Percentiles rank a stretch among this genome's conserved stretches.
Conservation (phyloP, 345 rosid species). For the Brassica napus region Da-Ae NC_063438.1:22815501-22816000, state of each 20-base stretch:
- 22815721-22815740: slow-evolving; percentile 74
- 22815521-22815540: not conserved
- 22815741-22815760: slow-evolving; percentile 82
- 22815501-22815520: not conserved
- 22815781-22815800: slow-evolving; percentile 88
- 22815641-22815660: slow-evolving; percentile 82
- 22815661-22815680: slow-evolving; percentile 72
- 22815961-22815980: not conserved
- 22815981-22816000: not conserved
- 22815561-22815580: slow-evolving; percentile 15
- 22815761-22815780: slow-evolving; percentile 77
- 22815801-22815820: slow-evolving; percentile 83
- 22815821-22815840: slow-evolving; percentile 63
- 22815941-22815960: too few species aligned
- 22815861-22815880: slow-evolving; percentile 79
- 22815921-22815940: slow-evolving; percentile 44
- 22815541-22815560: not conserved
- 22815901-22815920: slow-evolving; percentile 80
- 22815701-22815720: slow-evolving; percentile 76
- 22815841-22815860: slow-evolving; percentile 64
- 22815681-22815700: slow-evolving; percentile 71
- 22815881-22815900: slow-evolving; percentile 76
- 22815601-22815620: slow-evolving; percentile 72
- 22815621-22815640: slow-evolving; percentile 64
- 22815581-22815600: slow-evolving; percentile 51